Evolutionary conservation across 2,329 filamentous ascomycete species (phyloP), one percentile per base, ranked within the genome.

Genomic region (Colletotrichum melonis): DNA sequence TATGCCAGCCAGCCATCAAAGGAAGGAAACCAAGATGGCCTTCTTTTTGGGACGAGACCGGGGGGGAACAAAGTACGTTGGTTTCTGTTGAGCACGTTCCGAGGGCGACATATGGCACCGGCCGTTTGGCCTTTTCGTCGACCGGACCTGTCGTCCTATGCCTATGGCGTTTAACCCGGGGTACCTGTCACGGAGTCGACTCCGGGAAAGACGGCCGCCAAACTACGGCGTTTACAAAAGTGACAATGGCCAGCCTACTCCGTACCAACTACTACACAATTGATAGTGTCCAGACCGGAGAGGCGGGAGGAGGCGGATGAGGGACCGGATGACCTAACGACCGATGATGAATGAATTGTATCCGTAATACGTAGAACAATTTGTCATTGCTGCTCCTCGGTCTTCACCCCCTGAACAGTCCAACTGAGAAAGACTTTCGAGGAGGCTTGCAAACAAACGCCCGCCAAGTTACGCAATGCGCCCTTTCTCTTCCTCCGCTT

Each of bases 121-220:
- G 6, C 46, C 46, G 42, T 62, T 8, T 16, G 12, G 57, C 7
- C 16, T 19, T 9, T 19, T 49, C 16, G 19, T n/a, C 42, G 38
- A 49, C 16, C 42, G 42, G 19, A 49, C 42, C 30, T n/a, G 42
- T 42, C 30, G 22, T 63, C 42, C 19, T 24, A 16, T 56, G 42
- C 1, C 42, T 19, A n/a, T 49, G 42, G 38, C 38, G 38, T 42
- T 42, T 7, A 42, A 42, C 38, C 38, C 38, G n/a, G 30, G 22
- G 24, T 32, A 16, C 30, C 52, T 16, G 35, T 52, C 42, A 54
- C 69, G 69, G 69, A 72, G 66, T 35, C 24, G 58, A 59, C 69
- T 72, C 65, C 69, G 65, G 54, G 24, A 30, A 11, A n/a, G n/a
- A 24, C 38, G 6, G 19, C 56, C 42, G 42, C 38, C 52, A 63